phyloP scores from a whole-genome alignment of 352 stramenopile genomes.

The Peronospora destructor region DNA sequence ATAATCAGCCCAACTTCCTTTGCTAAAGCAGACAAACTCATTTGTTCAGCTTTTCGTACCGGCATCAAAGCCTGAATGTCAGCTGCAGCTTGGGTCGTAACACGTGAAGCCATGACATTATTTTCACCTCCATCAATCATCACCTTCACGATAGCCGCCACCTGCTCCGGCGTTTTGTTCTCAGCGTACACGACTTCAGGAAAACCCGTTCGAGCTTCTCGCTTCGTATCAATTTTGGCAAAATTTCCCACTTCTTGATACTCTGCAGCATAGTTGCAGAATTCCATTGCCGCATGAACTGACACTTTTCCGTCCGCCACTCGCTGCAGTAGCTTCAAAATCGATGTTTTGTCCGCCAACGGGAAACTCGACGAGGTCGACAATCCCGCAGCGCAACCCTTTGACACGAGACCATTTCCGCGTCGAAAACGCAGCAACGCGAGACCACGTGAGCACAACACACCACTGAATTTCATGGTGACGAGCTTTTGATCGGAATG shows the following conservation, averaged over 20 bases:
- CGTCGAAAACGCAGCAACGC: conserved; percentile 6
- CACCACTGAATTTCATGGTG: conserved; percentile 10
- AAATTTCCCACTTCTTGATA: conserved; percentile 53
- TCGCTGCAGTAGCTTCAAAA: conserved; percentile 44
- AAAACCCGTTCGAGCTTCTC: conserved; percentile 87
- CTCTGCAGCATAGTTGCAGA: conserved; percentile 18
- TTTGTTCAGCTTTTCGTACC: conserved; percentile 21
- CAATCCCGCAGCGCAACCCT: conserved; percentile 5
- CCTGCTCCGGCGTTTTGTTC: conserved; percentile 88
- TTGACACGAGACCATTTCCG: background rate
- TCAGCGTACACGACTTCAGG: conserved; percentile 93
- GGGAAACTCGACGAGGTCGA: conserved; percentile 14
- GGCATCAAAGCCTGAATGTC: conserved; percentile 34
- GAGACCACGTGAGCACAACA: conserved; percentile 7
- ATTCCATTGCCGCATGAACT: conserved; percentile 24
- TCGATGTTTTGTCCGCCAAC: conserved; percentile 23
- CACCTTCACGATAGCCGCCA: conserved; percentile 84
- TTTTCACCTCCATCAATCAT: conserved; percentile 66
- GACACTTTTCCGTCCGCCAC: conserved; percentile 49
- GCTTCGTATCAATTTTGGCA: conserved; percentile 87
- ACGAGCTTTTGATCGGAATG: conserved; percentile 1
- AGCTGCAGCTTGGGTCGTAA: conserved; percentile 41
- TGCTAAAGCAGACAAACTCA: background rate
- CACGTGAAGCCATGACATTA: conserved; percentile 79
- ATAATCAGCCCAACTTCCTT: conserved; percentile 1